A percentile compares a stretch with the other conserved stretches of the same genome.
phyloP scores from a whole-genome alignment of 192 early-diverging fungal genomes.

The Gonapodya prolifera region DNA sequence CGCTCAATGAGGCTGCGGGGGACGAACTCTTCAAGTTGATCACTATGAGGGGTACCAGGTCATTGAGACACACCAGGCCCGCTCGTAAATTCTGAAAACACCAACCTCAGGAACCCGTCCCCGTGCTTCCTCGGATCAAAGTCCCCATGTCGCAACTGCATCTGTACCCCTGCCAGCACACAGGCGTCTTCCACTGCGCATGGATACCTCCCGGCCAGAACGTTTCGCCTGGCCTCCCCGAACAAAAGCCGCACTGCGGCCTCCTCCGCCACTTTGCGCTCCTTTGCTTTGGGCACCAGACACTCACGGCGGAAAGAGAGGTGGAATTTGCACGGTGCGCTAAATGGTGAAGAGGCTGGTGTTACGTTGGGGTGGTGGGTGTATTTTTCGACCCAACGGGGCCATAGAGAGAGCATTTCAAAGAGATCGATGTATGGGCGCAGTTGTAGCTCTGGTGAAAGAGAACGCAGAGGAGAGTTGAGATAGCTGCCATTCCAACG shows the following conservation, averaged over 20 bases:
- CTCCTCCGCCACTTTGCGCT: conserved; percentile 17
- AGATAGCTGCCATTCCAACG: no score
- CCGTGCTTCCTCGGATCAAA: conserved; percentile 24
- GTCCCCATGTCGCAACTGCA: conserved; percentile 26
- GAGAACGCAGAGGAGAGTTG: no score
- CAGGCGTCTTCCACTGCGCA: conserved; percentile 31
- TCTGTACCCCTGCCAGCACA: conserved; percentile 28
- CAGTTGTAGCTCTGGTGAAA: conserved; percentile 32
- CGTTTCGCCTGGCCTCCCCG: conserved; percentile 45
- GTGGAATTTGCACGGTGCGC: conserved; percentile 25
- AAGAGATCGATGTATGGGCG: conserved; percentile 32
- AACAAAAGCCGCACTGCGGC: conserved; percentile 29
- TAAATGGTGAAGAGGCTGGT: conserved; percentile 31
- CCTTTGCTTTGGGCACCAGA: conserved; percentile 19
- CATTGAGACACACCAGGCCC: conserved; percentile 3
- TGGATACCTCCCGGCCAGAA: conserved; percentile 30
- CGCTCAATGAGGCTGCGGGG: conserved; percentile 1
- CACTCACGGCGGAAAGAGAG: conserved; percentile 39
- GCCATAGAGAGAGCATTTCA: conserved; percentile 19
- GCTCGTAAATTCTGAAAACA: no score
- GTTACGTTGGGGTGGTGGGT: conserved; percentile 41
- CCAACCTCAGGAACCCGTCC: conserved; percentile 28
- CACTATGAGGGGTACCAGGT: neutral
- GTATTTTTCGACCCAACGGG: conserved; percentile 31
- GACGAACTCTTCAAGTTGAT: conserved; percentile 7